Percentiles rank a stretch among this genome's conserved stretches.
phyloP scores from a whole-genome alignment of 805 yeast species.

The Ogataea pilisensis region DNA sequence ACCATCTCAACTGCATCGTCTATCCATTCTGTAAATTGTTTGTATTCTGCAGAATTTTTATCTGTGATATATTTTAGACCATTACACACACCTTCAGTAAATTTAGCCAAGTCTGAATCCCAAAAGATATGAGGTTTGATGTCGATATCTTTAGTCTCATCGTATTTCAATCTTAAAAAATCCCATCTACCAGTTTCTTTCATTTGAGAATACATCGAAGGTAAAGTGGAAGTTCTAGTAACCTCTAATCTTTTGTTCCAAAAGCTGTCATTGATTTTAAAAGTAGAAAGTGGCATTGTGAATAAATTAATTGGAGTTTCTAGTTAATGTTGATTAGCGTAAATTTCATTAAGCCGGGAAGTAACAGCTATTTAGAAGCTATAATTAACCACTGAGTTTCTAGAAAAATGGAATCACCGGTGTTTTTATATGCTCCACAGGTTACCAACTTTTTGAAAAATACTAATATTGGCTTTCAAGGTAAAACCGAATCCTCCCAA shows the following conservation, averaged over 20 bases:
- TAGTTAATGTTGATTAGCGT: no score
- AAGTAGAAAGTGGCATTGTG: not conserved
- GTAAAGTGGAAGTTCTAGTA: slow-evolving; percentile 16
- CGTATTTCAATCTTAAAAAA: slow-evolving; percentile 11
- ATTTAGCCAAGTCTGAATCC: slow-evolving; percentile 28
- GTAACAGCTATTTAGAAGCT: no score
- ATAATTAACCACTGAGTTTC: no score
- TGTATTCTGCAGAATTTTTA: slow-evolving; percentile 1
- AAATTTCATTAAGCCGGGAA: no score
- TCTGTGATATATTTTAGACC: slow-evolving; percentile 13
- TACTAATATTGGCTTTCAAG: no score
- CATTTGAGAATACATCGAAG: slow-evolving; percentile 18
- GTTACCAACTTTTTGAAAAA: no score
- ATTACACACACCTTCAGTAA: slow-evolving; percentile 20
- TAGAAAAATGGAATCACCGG: no score
- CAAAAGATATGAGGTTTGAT: slow-evolving; percentile 23
- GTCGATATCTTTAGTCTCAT: not conserved
- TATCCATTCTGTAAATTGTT: slow-evolving; percentile 14
- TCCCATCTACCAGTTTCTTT: slow-evolving; percentile 24
- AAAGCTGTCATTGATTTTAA: slow-evolving; percentile 7
- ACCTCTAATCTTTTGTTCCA: slow-evolving; percentile 17
- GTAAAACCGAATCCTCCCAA: no score
- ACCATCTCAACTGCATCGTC: slow-evolving; percentile 19
- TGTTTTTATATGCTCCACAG: no score
- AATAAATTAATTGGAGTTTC: no score